Evolutionary conservation across 1,284 basidiomycete genomes (phyloP).

Genomic region (Naganishia sp.): DNA sequence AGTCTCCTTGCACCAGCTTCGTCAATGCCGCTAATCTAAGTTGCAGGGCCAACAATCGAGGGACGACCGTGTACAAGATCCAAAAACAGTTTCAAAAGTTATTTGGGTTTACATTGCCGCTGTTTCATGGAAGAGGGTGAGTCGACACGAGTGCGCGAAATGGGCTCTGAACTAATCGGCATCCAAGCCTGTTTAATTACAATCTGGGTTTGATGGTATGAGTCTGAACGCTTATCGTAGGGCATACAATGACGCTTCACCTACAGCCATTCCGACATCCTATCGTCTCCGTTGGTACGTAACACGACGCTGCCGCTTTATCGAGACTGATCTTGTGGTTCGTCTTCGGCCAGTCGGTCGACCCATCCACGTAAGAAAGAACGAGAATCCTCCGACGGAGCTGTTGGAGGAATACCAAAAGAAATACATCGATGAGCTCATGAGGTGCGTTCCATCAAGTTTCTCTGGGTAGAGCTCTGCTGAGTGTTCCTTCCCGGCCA

Average conservation of each 20-base stretch:
- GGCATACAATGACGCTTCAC: not conserved
- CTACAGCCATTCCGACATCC: conserved; percentile 80
- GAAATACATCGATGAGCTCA: conserved; percentile 87
- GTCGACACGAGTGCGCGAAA: conserved; percentile 15
- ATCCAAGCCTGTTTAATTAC: conserved; percentile 72
- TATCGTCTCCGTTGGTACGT: conserved; percentile 91
- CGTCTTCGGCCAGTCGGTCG: conserved; percentile 65
- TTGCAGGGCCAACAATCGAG: conserved; percentile 72
- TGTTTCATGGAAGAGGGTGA: conserved; percentile 84
- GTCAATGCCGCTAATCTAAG: not conserved
- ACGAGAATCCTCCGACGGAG: conserved; percentile 76
- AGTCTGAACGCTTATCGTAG: not conserved
- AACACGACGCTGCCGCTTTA: not conserved
- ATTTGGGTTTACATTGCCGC: conserved; percentile 95
- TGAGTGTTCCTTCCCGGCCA: conserved; percentile 46
- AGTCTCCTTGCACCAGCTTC: conserved; percentile 21
- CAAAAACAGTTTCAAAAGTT: conserved; percentile 87
- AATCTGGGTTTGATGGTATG: conserved; percentile 61
- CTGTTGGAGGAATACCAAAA: conserved; percentile 78
- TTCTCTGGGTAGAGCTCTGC: not conserved
- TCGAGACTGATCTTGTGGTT: not conserved
- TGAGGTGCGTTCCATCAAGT: conserved; percentile 61
- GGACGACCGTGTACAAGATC: conserved; percentile 79
- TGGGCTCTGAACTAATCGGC: not conserved
- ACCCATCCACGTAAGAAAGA: conserved; percentile 78